phyloP scores from a whole-genome alignment of 257 asterid genomes.

The Solanum commersonii region DNA sequence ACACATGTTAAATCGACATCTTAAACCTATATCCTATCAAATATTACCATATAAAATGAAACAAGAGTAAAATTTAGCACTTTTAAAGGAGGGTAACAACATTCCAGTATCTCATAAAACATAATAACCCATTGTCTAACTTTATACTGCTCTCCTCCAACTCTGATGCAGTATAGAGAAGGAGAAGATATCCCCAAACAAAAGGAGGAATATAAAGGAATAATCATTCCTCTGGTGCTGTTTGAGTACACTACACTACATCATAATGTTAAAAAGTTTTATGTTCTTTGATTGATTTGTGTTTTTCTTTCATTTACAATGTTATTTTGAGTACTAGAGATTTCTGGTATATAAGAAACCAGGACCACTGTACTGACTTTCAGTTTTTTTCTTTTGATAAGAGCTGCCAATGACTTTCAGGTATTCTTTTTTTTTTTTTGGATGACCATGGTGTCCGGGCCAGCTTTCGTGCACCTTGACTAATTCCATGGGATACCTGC shows the following conservation, averaged over 20 bases:
- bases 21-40: neutral
- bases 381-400: neutral
- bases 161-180: neutral
- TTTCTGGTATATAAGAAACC: neutral
- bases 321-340: neutral
- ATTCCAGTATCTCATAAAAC: neutral
- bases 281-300: neutral
- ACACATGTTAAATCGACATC: neutral
- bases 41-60: neutral
- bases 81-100: neutral
- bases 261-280: neutral
- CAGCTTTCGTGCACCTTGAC: neutral
- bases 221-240: neutral
- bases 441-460: neutral
- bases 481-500: neutral
- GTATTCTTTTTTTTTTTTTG: neutral
- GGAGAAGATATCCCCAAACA: neutral
- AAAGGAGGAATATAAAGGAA: neutral
- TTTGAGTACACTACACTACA: neutral
- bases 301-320: neutral
- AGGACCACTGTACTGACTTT: neutral
- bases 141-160: neutral
- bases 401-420: neutral
- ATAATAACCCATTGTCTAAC: neutral
- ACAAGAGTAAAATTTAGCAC: neutral